Evolutionary conservation across 805 yeast species (phyloP), one percentile per base, ranked within the genome.

Genomic region (Myxozyma lipomycoides): DNA sequence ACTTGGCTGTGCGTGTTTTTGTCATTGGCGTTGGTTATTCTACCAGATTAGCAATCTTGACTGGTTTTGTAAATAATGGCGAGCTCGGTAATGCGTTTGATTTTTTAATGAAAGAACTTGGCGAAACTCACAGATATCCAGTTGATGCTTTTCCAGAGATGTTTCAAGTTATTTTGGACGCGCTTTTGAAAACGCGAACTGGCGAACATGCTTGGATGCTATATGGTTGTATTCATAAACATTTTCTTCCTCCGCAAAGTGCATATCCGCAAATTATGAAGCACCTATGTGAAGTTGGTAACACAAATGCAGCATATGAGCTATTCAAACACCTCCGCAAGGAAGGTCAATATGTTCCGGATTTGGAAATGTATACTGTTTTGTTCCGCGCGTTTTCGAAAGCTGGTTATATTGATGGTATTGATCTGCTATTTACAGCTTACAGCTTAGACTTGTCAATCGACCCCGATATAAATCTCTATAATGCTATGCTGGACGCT

Each of bases 401-500:
- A 43, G 69, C 70, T 46, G 67, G 74, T 30, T 85, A 81, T 58
- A 80, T 76, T 50, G 82, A 81, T 5, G 93, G 91, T 0, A 79
- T 84, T 17, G 71, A 71, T 43, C 83, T 81, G 50, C 65, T 86
- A 2, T 87, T 84, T 58, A 76, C 79, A 48, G 74, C 76, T 42
- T 68, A 83, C 62, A 81, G 84, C 49, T 75, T 82, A 74, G 95
- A 86, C 53, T 58, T 77, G 43, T 67, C 72, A 9, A 67, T 84
- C 38, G 77, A 73, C 51, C 74, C 80, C 51, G 82, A 83, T 56
- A 73, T 82, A 9, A 70, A 68, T 9, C 64, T 86, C 28, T 74
- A 83, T 64, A 85, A 86, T 63, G 65, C 82, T 1, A 66, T 84
- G 37, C 73, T 86, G 67, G 80, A 78, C 42, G 86, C 88, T 0